Percentiles rank a stretch among this genome's conserved stretches.
These are phyloP conservation scores for Fraxinus platypoda DNA, from an alignment of 305 asterid species.

Conservation along the genomic window DNA sequence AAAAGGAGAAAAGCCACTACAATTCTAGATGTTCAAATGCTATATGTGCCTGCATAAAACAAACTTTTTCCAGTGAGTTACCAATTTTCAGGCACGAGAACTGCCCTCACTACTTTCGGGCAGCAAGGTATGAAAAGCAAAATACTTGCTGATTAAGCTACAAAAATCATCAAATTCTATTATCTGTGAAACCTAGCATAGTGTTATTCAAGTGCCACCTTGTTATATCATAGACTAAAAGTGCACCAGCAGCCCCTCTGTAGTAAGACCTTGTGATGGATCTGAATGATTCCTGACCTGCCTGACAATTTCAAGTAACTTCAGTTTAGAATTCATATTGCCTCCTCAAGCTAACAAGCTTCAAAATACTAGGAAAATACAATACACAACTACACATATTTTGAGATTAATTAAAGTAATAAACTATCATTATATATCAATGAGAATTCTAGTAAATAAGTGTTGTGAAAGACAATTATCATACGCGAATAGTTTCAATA, in stretches of 20 bases:
- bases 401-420: not conserved
- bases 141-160: slow-evolving; percentile 9
- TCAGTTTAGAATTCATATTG: not conserved
- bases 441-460: not conserved
- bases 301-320: slow-evolving; percentile 33
- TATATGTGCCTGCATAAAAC: not conserved
- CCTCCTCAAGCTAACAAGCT: not conserved
- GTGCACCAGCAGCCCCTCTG: slow-evolving; percentile 76
- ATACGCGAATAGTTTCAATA: not conserved
- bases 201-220: slow-evolving; percentile 32
- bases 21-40: not conserved
- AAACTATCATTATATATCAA: slow-evolving; percentile 1
- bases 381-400: slow-evolving; percentile 1
- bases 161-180: slow-evolving; percentile 9
- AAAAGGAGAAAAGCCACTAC: not conserved
- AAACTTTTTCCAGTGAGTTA: not conserved
- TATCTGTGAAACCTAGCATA: not conserved
- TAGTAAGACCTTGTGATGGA: slow-evolving; percentile 65
- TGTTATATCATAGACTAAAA: slow-evolving; percentile 61
- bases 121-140: slow-evolving; percentile 14
- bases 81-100: not conserved
- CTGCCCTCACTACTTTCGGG: slow-evolving; percentile 11
- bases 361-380: not conserved
- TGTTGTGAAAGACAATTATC: not conserved
- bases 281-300: slow-evolving; percentile 70